These are phyloP conservation scores for Colletotrichum eleusines DNA, from an alignment of 2,329 filamentous ascomycete species.

Conservation along the genomic window DNA sequence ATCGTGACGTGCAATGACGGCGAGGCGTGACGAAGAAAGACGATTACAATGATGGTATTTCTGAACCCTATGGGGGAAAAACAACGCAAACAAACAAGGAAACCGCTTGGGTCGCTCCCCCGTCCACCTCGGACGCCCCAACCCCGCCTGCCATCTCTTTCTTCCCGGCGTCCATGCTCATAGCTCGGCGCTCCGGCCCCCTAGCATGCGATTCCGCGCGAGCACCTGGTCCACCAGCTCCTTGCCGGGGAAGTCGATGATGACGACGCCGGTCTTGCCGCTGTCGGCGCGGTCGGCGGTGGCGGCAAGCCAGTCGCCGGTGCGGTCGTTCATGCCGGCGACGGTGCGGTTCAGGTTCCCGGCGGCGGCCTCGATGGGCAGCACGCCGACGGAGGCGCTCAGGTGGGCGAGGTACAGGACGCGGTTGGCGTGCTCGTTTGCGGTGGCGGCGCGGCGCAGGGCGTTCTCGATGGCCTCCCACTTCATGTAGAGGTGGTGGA, in stretches of 20 bases:
- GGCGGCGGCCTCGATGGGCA: slow-evolving; percentile 63
- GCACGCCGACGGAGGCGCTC: slow-evolving; percentile 61
- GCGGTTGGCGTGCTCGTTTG: slow-evolving; percentile 50
- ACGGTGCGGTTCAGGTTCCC: slow-evolving; percentile 57
- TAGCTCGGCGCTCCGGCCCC: slow-evolving; percentile 27
- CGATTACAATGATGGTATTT: slow-evolving; percentile 4
- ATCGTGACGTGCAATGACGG: not conserved
- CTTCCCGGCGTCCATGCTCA: not conserved
- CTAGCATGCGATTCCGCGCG: slow-evolving; percentile 53
- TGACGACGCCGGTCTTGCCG: slow-evolving; percentile 58
- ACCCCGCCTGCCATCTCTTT: no score
- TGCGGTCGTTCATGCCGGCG: slow-evolving; percentile 63
- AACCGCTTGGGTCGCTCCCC: not conserved
- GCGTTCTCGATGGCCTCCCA: slow-evolving; percentile 59
- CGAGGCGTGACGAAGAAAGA: not conserved
- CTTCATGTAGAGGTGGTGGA: slow-evolving; percentile 59
- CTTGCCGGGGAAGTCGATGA: slow-evolving; percentile 62
- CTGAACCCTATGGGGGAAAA: not conserved
- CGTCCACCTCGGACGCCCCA: not conserved
- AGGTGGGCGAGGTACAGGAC: slow-evolving; percentile 60
- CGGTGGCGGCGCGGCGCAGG: slow-evolving; percentile 53
- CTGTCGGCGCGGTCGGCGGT: slow-evolving; percentile 33
- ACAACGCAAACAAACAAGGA: not conserved
- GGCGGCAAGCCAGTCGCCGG: slow-evolving; percentile 56
- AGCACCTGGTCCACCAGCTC: slow-evolving; percentile 58